Evolutionary conservation across 1,139 yeast genomes (phyloP).

Genomic region (Taphrina communis): DNA sequence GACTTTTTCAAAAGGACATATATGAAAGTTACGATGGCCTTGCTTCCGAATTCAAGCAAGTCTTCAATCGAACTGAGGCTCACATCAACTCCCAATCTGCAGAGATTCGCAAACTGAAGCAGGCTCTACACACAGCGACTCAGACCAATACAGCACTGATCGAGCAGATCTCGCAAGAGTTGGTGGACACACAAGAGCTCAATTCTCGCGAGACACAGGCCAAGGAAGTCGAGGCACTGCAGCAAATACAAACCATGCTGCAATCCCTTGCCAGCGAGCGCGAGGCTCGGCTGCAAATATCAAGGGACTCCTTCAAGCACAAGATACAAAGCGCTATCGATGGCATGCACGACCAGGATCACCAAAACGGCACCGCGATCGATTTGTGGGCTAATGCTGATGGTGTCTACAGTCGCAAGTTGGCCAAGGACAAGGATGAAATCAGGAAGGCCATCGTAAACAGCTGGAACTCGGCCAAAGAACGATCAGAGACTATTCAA

Average conservation of each 20-base stretch:
- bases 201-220: not conserved
- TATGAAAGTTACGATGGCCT: slow-evolving; percentile 47
- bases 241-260: slow-evolving; percentile 21
- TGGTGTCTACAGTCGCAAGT: slow-evolving; percentile 43
- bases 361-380: slow-evolving; percentile 4
- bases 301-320: not conserved
- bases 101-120: slow-evolving; percentile 46
- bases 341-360: slow-evolving; percentile 3
- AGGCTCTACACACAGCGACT: slow-evolving; percentile 41
- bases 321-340: not conserved
- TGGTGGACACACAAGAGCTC: slow-evolving; percentile 34
- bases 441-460: slow-evolving; percentile 45
- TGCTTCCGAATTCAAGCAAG: slow-evolving; percentile 47
- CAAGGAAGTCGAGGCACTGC: slow-evolving; percentile 8
- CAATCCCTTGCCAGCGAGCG: slow-evolving; percentile 7
- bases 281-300: not conserved
- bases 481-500: slow-evolving; percentile 45
- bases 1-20: slow-evolving; percentile 46
- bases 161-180: slow-evolving; percentile 13
- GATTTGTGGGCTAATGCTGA: slow-evolving; percentile 45
- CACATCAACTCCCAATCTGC: slow-evolving; percentile 45
- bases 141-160: slow-evolving; percentile 39
- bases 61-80: slow-evolving; percentile 46
- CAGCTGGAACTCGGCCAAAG: slow-evolving; percentile 44
- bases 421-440: slow-evolving; percentile 44